These are phyloP conservation scores for Phalaenopsis aphrodite DNA, from an alignment of 106 monocot genomes.

Conservation along the genomic window DNA sequence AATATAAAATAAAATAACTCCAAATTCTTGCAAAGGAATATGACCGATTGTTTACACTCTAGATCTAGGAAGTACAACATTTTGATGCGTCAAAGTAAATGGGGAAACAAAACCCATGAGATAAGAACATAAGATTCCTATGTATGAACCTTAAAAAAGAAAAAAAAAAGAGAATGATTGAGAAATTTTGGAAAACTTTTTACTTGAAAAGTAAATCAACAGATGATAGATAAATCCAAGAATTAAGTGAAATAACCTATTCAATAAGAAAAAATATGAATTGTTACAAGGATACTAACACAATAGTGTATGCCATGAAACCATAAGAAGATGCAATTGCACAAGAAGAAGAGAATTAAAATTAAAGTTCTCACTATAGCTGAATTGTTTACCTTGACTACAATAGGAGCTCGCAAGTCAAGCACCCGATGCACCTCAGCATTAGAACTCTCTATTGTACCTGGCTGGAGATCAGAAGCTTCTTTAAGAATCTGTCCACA, in stretches of 20 bases:
- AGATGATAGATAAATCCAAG: background rate
- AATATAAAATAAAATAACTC: background rate
- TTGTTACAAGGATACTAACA: background rate
- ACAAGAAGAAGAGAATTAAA: background rate
- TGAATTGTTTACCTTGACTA: slow-evolving; percentile 66
- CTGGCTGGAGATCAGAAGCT: slow-evolving; percentile 76
- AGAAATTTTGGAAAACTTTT: background rate
- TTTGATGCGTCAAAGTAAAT: background rate
- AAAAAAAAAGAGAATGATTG: background rate
- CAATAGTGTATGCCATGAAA: background rate
- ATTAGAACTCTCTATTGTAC: slow-evolving; percentile 53
- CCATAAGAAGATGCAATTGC: background rate
- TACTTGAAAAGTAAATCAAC: background rate
- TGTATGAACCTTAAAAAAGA: background rate
- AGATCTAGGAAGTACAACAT: background rate
- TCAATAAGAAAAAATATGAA: background rate
- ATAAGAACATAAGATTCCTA: background rate
- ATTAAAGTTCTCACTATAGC: background rate
- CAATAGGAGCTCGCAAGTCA: slow-evolving; percentile 79
- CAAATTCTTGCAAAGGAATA: background rate
- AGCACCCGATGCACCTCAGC: slow-evolving; percentile 73
- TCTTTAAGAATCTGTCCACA: slow-evolving; percentile 88
- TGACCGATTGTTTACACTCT: background rate
- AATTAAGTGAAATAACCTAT: background rate
- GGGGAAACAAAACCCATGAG: background rate